Evolutionary conservation across 768 basidiomycete species (phyloP).

Genomic region (Russula foetens): DNA sequence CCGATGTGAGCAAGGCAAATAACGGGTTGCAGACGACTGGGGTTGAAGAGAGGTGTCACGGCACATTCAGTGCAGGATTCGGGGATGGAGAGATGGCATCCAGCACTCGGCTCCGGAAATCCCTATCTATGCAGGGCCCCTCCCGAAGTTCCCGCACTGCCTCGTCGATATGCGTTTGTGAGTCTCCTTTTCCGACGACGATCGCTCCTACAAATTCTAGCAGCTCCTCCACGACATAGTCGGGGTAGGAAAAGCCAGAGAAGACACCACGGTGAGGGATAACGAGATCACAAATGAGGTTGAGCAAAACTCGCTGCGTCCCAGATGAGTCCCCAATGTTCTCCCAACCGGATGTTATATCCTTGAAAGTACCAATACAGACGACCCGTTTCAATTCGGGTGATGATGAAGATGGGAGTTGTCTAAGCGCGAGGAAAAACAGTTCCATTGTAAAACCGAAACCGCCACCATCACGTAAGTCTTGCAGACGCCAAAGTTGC

Average conservation of each 20-base stretch:
- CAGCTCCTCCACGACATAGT: not conserved
- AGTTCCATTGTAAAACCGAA: conserved; percentile 4
- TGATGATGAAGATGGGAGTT: not conserved
- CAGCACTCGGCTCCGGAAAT: not conserved
- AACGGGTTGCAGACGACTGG: too few species aligned
- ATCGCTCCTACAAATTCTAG: not conserved
- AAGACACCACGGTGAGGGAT: not conserved
- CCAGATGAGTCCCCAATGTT: not conserved
- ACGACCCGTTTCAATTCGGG: not conserved
- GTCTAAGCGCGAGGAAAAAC: not conserved
- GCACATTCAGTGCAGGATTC: too few species aligned
- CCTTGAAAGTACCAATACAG: not conserved
- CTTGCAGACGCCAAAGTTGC: conserved; percentile 7
- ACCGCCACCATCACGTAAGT: not conserved
- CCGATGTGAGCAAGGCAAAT: too few species aligned
- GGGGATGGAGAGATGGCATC: too few species aligned
- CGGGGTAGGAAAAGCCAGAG: not conserved
- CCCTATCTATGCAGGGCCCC: not conserved
- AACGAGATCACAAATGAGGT: conserved; percentile 1
- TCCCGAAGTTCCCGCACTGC: too few species aligned
- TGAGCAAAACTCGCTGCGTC: not conserved
- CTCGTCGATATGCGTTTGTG: too few species aligned
- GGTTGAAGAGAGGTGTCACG: too few species aligned
- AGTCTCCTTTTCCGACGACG: not conserved
- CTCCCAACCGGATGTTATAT: not conserved